These are phyloP conservation scores for Epichloe baconii DNA, from an alignment of 2,329 filamentous ascomycete species.

Conservation along the genomic window DNA sequence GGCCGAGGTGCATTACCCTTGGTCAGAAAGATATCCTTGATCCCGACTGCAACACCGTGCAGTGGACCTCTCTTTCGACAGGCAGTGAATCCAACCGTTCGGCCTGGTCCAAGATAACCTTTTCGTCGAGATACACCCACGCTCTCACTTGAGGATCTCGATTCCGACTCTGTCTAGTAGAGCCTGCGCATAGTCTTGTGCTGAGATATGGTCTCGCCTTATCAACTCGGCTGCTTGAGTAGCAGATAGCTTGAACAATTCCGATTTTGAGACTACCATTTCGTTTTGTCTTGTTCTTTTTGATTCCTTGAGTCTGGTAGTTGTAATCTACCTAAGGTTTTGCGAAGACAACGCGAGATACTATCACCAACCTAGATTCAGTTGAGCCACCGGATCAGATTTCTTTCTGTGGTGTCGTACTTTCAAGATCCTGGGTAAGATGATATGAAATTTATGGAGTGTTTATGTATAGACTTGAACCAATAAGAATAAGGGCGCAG, in stretches of 20 bases:
- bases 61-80: conserved; percentile 35
- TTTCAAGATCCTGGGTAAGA: neutral
- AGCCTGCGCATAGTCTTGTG: conserved; percentile 34
- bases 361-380: neutral
- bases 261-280: conserved; percentile 2
- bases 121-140: conserved; percentile 34
- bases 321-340: neutral
- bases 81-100: conserved; percentile 36
- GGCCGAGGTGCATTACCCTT: conserved; percentile 24
- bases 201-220: conserved; percentile 22
- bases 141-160: conserved; percentile 34
- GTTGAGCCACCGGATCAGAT: neutral
- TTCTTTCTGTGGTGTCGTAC: neutral
- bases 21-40: conserved; percentile 48
- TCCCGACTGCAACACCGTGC: conserved; percentile 43
- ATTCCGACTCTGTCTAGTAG: conserved; percentile 31
- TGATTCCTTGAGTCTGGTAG: neutral
- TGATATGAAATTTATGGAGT: neutral
- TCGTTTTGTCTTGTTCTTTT: neutral
- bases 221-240: conserved; percentile 6
- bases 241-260: conserved; percentile 3
- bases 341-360: neutral
- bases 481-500: neutral
- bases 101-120: conserved; percentile 36
- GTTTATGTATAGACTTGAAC: neutral